Evolutionary conservation across 805 yeast genomes (phyloP).

Genomic region (Ogataea wickerhamii): DNA sequence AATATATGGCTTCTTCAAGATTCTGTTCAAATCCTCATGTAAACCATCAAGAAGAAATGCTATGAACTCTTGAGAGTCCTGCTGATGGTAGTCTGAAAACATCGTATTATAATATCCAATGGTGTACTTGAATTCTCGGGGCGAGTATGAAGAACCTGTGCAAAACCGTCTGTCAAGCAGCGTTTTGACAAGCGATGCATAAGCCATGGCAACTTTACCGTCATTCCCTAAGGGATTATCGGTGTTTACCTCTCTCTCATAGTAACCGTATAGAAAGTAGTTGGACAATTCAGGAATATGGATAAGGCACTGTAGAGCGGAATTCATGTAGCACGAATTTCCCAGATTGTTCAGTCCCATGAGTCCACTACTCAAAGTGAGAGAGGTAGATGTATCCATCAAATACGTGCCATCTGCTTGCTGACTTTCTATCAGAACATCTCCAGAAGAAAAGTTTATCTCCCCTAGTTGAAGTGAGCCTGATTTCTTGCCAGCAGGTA

Average conservation of each 20-base stretch:
- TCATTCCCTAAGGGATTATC: constrained; percentile 81
- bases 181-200: constrained; percentile 62
- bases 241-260: constrained; percentile 61
- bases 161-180: constrained; percentile 41
- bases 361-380: constrained; percentile 41
- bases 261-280: constrained; percentile 65
- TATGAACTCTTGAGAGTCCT: constrained; percentile 90
- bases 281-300: constrained; percentile 81
- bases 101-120: constrained; percentile 75
- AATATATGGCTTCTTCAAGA: constrained; percentile 75
- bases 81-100: constrained; percentile 82
- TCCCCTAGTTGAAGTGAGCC: constrained; percentile 14
- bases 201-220: constrained; percentile 77
- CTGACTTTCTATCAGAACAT: constrained; percentile 27
- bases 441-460: constrained; percentile 16
- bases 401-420: constrained; percentile 25
- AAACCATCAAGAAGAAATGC: constrained; percentile 84
- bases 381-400: constrained; percentile 20
- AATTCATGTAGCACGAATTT: constrained; percentile 92
- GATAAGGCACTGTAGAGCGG: constrained; percentile 83
- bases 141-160: constrained; percentile 40
- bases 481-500: constrained; percentile 24
- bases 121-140: constrained; percentile 72
- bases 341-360: constrained; percentile 73
- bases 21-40: constrained; percentile 89